phyloP scores from a whole-genome alignment of 1,284 basidiomycete species.

The Moniliella sp. region DNA sequence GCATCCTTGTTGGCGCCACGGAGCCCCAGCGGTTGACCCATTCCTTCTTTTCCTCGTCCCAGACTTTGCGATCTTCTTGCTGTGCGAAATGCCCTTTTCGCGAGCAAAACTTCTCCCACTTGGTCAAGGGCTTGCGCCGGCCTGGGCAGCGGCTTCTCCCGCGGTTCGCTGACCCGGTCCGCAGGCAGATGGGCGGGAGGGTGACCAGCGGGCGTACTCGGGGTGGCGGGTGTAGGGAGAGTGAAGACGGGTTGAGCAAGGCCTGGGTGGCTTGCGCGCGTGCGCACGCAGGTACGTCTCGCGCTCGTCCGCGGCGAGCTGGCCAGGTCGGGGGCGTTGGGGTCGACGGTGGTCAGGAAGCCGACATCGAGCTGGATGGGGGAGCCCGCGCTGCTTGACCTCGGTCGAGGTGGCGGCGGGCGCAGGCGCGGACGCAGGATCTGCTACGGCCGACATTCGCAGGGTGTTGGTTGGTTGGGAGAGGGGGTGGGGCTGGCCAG shows the following conservation, averaged over 20 bases:
- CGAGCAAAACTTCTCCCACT: conserved; percentile 97
- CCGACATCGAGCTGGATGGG: conserved; percentile 64
- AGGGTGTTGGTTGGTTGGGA: no score
- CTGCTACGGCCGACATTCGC: no score
- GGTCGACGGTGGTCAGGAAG: conserved; percentile 63
- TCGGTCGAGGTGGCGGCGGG: no score
- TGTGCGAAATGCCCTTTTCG: conserved; percentile 68
- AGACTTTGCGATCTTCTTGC: conserved; percentile 58
- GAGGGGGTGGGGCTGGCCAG: no score
- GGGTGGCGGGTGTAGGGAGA: conserved; percentile 52
- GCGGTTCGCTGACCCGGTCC: conserved; percentile 41
- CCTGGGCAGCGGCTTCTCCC: conserved; percentile 67
- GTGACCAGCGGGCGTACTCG: conserved; percentile 63
- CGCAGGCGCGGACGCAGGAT: no score
- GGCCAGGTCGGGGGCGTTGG: conserved; percentile 59
- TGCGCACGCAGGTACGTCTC: conserved; percentile 60
- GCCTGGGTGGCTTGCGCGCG: conserved; percentile 64
- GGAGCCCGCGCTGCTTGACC: conserved; percentile 46
- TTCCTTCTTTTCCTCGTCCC: conserved; percentile 81
- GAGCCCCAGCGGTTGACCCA: conserved; percentile 85
- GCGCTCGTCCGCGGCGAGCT: conserved; percentile 49
- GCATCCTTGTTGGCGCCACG: conserved; percentile 55
- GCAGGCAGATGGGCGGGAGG: conserved; percentile 46
- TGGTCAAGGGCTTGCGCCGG: conserved; percentile 69
- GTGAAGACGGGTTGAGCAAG: conserved; percentile 60